Base-by-base conservation (phyloP, 2,329 filamentous ascomycete genomes). In the Fusarium papillatum region DNA sequence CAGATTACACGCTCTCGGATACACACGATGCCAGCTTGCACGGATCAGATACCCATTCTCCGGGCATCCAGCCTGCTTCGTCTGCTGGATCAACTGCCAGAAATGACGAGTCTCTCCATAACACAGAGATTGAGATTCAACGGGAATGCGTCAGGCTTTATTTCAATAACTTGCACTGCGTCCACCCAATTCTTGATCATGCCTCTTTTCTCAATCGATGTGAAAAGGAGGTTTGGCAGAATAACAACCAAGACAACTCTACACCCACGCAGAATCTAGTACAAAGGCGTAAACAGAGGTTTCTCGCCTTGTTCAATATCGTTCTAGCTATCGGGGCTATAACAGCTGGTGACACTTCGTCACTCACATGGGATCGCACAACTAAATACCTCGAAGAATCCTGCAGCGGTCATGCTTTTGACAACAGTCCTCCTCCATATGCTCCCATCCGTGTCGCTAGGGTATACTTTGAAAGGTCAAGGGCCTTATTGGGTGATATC, bases 301-400 rank as follows among this genome's bases (percentile, higher is more conserved):
- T 71, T 36, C 61, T 69, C 34, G 41, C 69, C 31, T 66, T 69
- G 8, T 65, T 64, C 29, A 69, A 71, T 24, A 57, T 65, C 38
- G 69, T 71, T 22, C 53, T 71, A 17, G 69, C 69, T 11, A 64
- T 71, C n/a, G 61, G 66, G 1, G 61, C 69, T 16, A 71, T 71
- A 34, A 71, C 61, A 7, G 61, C 60, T 2, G 66, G 66, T 22
- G 69, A 61, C 36, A 53, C 60, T 5, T 57, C 66, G 9, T 36
- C 60, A 61, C 34, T 65, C 7, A 60, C 59, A 38, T 71, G 60
- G 61, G 39, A 68, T 43, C 65, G 66, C 7, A 22, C 38, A 7
- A 36, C 61, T 29, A 39, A 41, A 14, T 69, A 53, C 29, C 61
- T 69, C 2, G 66, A 71, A 17, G 31, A 50, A 29, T 41, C 36